phyloP scores from a whole-genome alignment of 768 basidiomycete species.

The Daedaleopsis sinensis region DNA sequence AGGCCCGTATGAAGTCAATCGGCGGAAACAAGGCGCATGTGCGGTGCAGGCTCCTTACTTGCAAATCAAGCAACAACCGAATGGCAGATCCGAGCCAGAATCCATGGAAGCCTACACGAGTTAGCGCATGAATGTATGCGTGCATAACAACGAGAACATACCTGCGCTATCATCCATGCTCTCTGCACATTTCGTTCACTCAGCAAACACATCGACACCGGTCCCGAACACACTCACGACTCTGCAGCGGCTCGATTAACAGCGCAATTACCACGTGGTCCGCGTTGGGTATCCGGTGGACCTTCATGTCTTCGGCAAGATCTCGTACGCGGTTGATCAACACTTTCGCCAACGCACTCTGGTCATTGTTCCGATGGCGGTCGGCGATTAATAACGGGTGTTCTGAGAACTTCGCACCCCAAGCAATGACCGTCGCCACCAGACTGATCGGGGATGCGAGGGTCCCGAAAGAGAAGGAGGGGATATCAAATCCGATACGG shows the following conservation, averaged over 20 bases:
- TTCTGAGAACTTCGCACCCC: slow-evolving; percentile 94
- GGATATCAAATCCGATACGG: slow-evolving; percentile 29
- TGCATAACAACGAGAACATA: slow-evolving; percentile 32
- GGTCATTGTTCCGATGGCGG: slow-evolving; percentile 61
- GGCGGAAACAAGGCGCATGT: slow-evolving; percentile 3
- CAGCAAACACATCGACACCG: not conserved
- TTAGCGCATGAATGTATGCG: not conserved
- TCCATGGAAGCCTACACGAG: slow-evolving; percentile 71
- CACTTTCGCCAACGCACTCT: slow-evolving; percentile 77
- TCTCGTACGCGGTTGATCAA: slow-evolving; percentile 83
- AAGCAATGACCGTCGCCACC: slow-evolving; percentile 85
- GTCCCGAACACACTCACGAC: slow-evolving; percentile 63
- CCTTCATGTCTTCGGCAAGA: slow-evolving; percentile 84
- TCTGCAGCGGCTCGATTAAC: slow-evolving; percentile 83
- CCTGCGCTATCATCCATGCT: slow-evolving; percentile 73
- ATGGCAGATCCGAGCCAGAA: slow-evolving; percentile 85
- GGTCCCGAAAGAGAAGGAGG: slow-evolving; percentile 24
- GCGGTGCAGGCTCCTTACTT: slow-evolving; percentile 45
- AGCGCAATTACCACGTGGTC: slow-evolving; percentile 85
- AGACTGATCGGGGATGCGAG: slow-evolving; percentile 35
- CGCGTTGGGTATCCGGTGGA: slow-evolving; percentile 75
- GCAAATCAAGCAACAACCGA: slow-evolving; percentile 76
- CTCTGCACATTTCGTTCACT: slow-evolving; percentile 46
- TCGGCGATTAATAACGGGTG: slow-evolving; percentile 83
- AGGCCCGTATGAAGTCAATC: slow-evolving; percentile 1